Evolutionary conservation across 306 rosid genomes (phyloP).

Genomic region (Citrullus amarus): DNA sequence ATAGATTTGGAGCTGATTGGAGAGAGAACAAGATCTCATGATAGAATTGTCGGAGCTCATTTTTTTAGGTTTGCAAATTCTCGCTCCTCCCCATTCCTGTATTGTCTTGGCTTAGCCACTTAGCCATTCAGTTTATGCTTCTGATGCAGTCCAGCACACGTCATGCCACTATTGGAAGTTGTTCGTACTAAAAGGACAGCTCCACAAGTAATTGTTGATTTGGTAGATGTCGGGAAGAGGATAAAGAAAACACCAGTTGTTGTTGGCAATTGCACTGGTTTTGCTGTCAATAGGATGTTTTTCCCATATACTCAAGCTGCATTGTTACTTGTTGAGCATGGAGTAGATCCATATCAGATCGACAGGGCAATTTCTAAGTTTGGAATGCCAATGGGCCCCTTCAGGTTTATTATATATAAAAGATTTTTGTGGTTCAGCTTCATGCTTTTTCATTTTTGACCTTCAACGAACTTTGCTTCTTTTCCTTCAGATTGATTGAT

Average conservation of each 20-base stretch:
- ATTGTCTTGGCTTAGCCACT: slow-evolving; percentile 1
- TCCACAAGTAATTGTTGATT: slow-evolving; percentile 76
- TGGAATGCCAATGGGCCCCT: slow-evolving; percentile 98
- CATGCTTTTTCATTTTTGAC: neutral
- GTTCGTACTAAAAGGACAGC: slow-evolving; percentile 72
- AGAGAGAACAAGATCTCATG: slow-evolving; percentile 61
- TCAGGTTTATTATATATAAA: slow-evolving; percentile 46
- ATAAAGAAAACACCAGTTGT: slow-evolving; percentile 91
- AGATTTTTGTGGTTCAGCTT: slow-evolving; percentile 9
- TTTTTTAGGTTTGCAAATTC: slow-evolving; percentile 59
- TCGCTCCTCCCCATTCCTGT: neutral
- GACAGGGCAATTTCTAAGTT: slow-evolving; percentile 57
- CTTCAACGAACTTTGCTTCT: neutral
- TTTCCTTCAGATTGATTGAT: slow-evolving; percentile 60
- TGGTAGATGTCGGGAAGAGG: slow-evolving; percentile 70
- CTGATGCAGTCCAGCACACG: slow-evolving; percentile 79
- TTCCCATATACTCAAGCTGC: slow-evolving; percentile 87
- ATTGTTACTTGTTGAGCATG: slow-evolving; percentile 71
- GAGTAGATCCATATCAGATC: slow-evolving; percentile 71
- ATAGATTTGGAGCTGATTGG: slow-evolving; percentile 93
- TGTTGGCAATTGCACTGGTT: slow-evolving; percentile 96
- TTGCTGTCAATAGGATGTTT: slow-evolving; percentile 90
- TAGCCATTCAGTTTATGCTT: slow-evolving; percentile 17
- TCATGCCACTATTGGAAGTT: slow-evolving; percentile 96
- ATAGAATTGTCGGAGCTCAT: slow-evolving; percentile 87